phyloP scores from a whole-genome alignment of 2,329 filamentous ascomycete genomes.

The Fusarium annulatum region DNA sequence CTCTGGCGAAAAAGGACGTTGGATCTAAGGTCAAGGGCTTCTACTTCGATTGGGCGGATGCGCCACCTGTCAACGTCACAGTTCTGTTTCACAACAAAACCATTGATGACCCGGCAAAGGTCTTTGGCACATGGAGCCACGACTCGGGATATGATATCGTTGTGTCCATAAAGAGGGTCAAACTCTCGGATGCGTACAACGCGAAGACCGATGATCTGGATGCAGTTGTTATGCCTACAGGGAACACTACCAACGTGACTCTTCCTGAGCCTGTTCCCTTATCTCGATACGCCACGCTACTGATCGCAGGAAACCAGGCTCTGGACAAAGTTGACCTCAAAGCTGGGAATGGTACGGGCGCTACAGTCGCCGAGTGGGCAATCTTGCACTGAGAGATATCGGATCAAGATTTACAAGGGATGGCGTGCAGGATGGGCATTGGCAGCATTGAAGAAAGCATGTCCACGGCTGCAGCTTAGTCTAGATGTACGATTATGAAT shows the following conservation, averaged over 20 bases:
- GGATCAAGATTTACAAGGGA: no score
- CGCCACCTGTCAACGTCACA: not conserved
- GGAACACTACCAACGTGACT: not conserved
- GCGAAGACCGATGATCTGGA: not conserved
- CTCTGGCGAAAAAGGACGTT: rapidly evolving
- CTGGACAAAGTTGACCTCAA: not conserved
- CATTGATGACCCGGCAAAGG: not conserved
- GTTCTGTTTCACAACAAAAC: not conserved
- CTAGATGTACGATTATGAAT: no score
- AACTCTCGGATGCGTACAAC: not conserved
- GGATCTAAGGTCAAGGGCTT: not conserved
- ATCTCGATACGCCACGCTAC: not conserved
- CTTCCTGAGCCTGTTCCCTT: not conserved
- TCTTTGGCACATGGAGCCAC: rapidly evolving
- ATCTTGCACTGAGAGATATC: not conserved
- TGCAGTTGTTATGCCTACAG: not conserved
- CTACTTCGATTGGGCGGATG: not conserved
- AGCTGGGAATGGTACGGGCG: not conserved
- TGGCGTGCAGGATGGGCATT: no score
- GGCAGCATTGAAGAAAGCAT: no score
- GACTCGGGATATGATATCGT: not conserved
- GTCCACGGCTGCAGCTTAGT: no score
- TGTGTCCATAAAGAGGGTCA: not conserved
- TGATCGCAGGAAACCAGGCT: not conserved
- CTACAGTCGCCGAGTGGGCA: not conserved